Percentiles rank a stretch among this genome's conserved stretches.
Evolutionary conservation across 2,329 filamentous ascomycete species (phyloP).

Genomic region (Stachybotrys elegans): DNA sequence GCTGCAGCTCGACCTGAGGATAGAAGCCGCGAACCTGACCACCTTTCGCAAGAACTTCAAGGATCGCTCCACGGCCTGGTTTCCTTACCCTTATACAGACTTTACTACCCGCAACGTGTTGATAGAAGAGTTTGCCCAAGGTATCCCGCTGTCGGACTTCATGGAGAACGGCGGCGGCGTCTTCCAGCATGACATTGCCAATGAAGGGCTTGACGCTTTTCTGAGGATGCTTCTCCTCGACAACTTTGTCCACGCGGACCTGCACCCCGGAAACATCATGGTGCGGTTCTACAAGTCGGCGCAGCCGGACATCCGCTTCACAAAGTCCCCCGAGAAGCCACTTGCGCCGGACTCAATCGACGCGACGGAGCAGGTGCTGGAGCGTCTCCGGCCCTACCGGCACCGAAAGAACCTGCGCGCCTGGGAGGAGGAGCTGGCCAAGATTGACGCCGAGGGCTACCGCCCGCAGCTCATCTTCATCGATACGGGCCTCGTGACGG

Average conservation of each 20-base stretch:
- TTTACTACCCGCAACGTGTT: constrained; percentile 90
- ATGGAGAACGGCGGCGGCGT: constrained; percentile 86
- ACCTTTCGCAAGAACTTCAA: constrained; percentile 89
- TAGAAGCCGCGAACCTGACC: constrained; percentile 85
- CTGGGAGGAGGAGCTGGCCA: constrained; percentile 69
- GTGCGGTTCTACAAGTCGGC: constrained; percentile 91
- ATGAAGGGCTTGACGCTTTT: constrained; percentile 93
- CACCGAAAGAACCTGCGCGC: constrained; percentile 55
- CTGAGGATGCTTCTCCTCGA: constrained; percentile 94
- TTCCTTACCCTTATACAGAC: constrained; percentile 87
- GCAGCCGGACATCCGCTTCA: constrained; percentile 54
- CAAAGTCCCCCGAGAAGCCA: constrained; percentile 21
- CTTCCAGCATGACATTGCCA: constrained; percentile 90
- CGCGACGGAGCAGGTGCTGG: constrained; percentile 82
- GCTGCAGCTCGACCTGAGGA: constrained; percentile 90
- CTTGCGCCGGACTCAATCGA: constrained; percentile 54
- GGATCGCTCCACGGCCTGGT: constrained; percentile 87
- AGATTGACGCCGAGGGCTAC: constrained; percentile 83
- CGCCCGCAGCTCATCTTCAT: constrained; percentile 95
- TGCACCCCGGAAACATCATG: constrained; percentile 99
- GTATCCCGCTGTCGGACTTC: constrained; percentile 86
- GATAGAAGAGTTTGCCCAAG: constrained; percentile 93
- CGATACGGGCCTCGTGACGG: constrained; percentile 90
- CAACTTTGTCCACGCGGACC: constrained; percentile 94
- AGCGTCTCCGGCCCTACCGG: constrained; percentile 69